Conservation (phyloP, 148 eudicot species). For the Simmondsia chinensis region DNA sequence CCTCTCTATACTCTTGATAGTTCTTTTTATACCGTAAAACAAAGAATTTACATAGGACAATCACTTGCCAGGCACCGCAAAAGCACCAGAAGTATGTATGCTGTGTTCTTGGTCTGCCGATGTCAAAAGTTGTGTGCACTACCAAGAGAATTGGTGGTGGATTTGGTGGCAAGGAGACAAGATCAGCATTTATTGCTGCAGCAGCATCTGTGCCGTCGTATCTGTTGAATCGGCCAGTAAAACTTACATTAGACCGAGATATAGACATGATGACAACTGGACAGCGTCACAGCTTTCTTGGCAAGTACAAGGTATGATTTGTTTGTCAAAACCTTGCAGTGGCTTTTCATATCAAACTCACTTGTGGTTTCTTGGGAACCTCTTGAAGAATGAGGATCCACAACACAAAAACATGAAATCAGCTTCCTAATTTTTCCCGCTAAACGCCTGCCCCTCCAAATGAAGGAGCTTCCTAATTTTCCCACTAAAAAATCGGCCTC, state of each 20-base stretch:
- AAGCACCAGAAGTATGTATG: constrained; percentile 95
- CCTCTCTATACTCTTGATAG: no score
- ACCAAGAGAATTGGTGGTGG: constrained; percentile 95
- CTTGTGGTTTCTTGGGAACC: background rate
- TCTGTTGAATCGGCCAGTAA: constrained; percentile 73
- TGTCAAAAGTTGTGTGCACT: constrained; percentile 98
- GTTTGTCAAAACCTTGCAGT: no score
- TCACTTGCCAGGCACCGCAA: constrained; percentile 72
- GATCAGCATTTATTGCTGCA: constrained; percentile 84
- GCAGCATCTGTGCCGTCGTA: constrained; percentile 84
- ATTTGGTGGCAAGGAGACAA: constrained; percentile 97
- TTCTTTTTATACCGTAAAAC: no score
- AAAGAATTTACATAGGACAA: no score
- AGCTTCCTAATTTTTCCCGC: no score
- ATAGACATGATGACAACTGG: constrained; percentile 92
- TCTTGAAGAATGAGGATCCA: background rate
- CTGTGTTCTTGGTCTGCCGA: constrained; percentile 91
- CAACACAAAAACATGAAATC: no score
- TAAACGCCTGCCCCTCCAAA: no score
- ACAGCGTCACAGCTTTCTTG: constrained; percentile 98
- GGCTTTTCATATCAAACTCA: background rate
- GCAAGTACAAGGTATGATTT: constrained; percentile 75
- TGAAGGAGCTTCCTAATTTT: no score
- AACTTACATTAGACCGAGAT: constrained; percentile 84
- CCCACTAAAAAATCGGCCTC: no score